Evolutionary conservation across 495 filamentous ascomycete genomes (phyloP), one percentile per base, ranked within the genome.

Genomic region (Tuber calosporum): DNA sequence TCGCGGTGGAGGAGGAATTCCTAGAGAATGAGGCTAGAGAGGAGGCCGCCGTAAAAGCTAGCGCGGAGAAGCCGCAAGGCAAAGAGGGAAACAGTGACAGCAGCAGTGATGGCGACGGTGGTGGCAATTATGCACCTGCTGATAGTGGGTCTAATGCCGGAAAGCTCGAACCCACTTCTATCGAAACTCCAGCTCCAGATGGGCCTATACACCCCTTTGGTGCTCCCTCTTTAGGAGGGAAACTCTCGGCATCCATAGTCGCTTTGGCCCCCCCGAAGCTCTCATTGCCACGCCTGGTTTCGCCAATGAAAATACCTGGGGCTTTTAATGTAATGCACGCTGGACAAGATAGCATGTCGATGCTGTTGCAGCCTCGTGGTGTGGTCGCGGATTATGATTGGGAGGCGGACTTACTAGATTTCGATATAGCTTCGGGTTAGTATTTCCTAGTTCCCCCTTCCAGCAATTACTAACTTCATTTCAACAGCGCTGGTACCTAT

Each of bases 11-110:
- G n/a, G n/a, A n/a, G n/a, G n/a, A n/a, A n/a, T n/a, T n/a, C n/a
- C n/a, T n/a, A n/a, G 84, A 67, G 79, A 81, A 22, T 75, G 80
- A 34, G 71, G 72, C 15, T 67, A 74, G 68, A 20, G 62, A 20
- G 62, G 69, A 71, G 69, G 36, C 42, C 17, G 26, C 36, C 6
- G n/a, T 15, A 15, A 41, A 45, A 68, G 38, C 6, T 9, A 2
- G 53, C n/a, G 19, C 41, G n/a, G n/a, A n/a, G n/a, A n/a, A 66
- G 30, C n/a, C 45, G 20, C 48, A 9, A 53, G 48, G 48, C 48
- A 7, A n/a, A 53, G 45, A 53, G 20, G 5, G n/a, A n/a, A n/a
- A n/a, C n/a, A n/a, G 45, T 3, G 17, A 53, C 22, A 53, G 22
- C n/a, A 7, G 9, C 8, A 53, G 4, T 7, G 43, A 48, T 48